Conservation (phyloP, 306 rosid species). For the Dalbergia cochinchinensis region DNA sequence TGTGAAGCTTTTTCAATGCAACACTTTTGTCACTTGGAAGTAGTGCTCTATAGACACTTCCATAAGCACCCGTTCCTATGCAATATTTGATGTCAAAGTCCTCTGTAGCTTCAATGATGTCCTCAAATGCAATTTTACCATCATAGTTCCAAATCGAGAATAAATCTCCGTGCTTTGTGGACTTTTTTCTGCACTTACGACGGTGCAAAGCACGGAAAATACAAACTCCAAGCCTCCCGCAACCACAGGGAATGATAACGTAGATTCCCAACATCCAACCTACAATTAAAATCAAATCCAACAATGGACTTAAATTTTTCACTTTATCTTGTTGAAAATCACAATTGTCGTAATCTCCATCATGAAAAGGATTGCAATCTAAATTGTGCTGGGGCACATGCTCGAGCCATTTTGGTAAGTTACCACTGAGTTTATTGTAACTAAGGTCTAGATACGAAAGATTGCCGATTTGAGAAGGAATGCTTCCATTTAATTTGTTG, state of each 20-base stretch:
- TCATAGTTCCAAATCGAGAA: too few relatives aligned
- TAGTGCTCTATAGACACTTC: too few relatives aligned
- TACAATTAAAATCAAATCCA: neutral
- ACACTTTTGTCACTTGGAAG: too few relatives aligned
- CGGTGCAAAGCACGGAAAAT: neutral
- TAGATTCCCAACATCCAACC: neutral
- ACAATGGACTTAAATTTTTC: too few relatives aligned
- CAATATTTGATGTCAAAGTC: too few relatives aligned
- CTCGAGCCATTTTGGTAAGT: neutral
- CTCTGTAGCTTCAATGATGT: too few relatives aligned
- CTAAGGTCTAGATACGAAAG: conserved; percentile 32
- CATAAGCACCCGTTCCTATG: too few relatives aligned
- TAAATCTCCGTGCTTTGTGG: too few relatives aligned
- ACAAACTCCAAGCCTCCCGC: neutral
- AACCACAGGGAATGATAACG: neutral
- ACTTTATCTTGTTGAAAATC: neutral
- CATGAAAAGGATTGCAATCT: conserved; percentile 8
- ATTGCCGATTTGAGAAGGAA: conserved; percentile 20
- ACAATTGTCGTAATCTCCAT: neutral
- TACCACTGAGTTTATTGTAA: conserved; percentile 9
- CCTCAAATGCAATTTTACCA: too few relatives aligned
- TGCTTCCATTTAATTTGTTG: neutral
- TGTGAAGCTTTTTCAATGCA: too few relatives aligned
- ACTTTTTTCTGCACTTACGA: too few relatives aligned
- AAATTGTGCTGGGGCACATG: neutral